Percentiles rank a stretch among this genome's conserved stretches.
These are phyloP conservation scores for Daldinia childiae DNA, from an alignment of 495 filamentous ascomycete species.

Conservation along the genomic window DNA sequence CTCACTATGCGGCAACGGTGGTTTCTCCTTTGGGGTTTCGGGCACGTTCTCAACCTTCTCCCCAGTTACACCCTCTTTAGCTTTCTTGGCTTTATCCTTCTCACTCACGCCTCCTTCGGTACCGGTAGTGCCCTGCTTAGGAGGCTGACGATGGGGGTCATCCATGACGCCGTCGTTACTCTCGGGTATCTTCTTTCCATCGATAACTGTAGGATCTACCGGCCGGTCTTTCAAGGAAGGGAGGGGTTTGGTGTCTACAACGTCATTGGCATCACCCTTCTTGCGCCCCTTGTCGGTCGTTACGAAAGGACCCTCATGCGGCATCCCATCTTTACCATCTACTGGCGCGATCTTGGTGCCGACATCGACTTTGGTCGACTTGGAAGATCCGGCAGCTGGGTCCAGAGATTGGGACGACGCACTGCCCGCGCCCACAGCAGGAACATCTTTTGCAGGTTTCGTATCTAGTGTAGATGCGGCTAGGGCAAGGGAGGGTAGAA, in stretches of 20 bases:
- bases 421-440: conserved; percentile 15
- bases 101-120: conserved; percentile 87
- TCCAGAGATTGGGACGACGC: conserved; percentile 42
- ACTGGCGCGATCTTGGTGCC: conserved; percentile 91
- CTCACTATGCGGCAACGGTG: conserved; percentile 81
- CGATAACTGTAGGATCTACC: conserved; percentile 56
- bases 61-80: conserved; percentile 66
- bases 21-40: conserved; percentile 83
- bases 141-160: conserved; percentile 74
- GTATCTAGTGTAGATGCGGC: conserved; percentile 46
- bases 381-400: conserved; percentile 37
- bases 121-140: conserved; percentile 85
- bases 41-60: conserved; percentile 76
- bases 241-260: conserved; percentile 57
- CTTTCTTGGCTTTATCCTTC: conserved; percentile 76
- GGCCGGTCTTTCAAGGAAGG: conserved; percentile 59
- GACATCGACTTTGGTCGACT: conserved; percentile 53
- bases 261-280: conserved; percentile 47
- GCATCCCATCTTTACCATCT: conserved; percentile 95
- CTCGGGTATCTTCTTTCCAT: conserved; percentile 76
- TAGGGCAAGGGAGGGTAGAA: conserved; percentile 56
- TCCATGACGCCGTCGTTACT: conserved; percentile 93
- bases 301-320: conserved; percentile 89
- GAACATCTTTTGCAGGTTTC: conserved; percentile 29
- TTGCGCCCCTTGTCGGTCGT: conserved; percentile 66